A percentile compares a stretch with the other conserved stretches of the same genome.
phyloP scores from a whole-genome alignment of 31 red algal species.

The Porphyra umbilicalis region DNA sequence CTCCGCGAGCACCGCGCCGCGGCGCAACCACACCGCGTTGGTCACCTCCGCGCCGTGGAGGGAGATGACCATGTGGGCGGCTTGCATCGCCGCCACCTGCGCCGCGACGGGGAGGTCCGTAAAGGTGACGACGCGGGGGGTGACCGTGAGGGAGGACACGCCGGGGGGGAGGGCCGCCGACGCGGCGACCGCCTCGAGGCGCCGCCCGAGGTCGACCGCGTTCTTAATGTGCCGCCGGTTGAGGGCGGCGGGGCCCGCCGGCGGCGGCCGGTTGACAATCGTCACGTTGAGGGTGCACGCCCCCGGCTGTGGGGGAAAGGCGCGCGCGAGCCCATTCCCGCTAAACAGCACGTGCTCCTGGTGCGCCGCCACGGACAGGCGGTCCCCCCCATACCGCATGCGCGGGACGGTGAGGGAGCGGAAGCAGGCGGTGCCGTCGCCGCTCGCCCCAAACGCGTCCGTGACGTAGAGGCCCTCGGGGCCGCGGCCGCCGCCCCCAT shows the following conservation, averaged over 20 bases:
- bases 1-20: constrained; percentile 1
- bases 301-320: background rate
- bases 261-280: background rate
- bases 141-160: background rate
- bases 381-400: background rate
- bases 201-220: background rate
- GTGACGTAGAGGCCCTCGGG: background rate
- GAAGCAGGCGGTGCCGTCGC: background rate
- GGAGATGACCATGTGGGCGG: background rate
- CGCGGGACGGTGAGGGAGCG: background rate
- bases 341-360: background rate
- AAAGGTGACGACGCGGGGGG: background rate
- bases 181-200: background rate
- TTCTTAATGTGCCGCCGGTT: constrained; percentile 2
- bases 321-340: background rate
- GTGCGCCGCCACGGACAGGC: background rate
- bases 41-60: constrained; percentile 14
- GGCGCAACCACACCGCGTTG: constrained; percentile 1
- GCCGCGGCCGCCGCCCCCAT: background rate
- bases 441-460: background rate
- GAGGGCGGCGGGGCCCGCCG: background rate
- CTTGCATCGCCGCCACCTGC: constrained; percentile 5
- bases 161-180: background rate
- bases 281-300: background rate
- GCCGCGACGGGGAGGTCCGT: background rate